Base-by-base conservation (phyloP, 2,329 filamentous ascomycete genomes). In the Beauveria caledonica region DNA sequence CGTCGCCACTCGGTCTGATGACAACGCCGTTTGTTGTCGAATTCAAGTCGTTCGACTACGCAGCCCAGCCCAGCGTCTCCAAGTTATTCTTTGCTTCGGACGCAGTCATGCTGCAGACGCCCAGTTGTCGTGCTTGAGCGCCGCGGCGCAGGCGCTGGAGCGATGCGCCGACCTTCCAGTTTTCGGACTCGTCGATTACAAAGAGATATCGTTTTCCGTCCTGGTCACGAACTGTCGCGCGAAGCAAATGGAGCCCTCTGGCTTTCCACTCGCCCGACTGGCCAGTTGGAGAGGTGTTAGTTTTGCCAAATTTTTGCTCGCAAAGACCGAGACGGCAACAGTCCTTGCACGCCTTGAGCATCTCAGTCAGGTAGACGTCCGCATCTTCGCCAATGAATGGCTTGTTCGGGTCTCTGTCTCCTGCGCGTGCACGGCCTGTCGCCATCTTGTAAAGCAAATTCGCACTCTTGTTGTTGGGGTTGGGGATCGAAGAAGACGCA, bases 151-250 rank as follows among this genome's bases (percentile, higher is more conserved):
- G 71, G 49, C 81, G 78, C 69, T 86, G 82, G 65, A 89, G 69
- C 2, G 83, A 85, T 40, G 82, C 75, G 1, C 83, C 78, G 25
- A 89, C 75, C 78, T 89, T 89, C 86, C 86, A 88, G 29, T 80
- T 80, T 70, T 89, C 86, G 63, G 84, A 79, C 68, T 88, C 84
- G 45, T 78, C 76, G 39, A 88, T 73, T 10, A 88, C 78, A 68
- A 88, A 88, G 40, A 88, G 71, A 67, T 83, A 87, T 40, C 84
- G 78, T 73, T 86, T 86, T 48, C 83, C 84, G 62, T 87, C 85
- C 64, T 86, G 83, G 67, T 89, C 86, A 59, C 84, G 76, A 61
- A 88, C 78, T 15, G 80, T 86, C 23, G 85, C 86, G 55, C 86
- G 80, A 60, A 89, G 72, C 10, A 89, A 71, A 69, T 88, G 86